Percentiles rank a stretch among this genome's conserved stretches.
Conservation (phyloP, 495 filamentous ascomycete species). For the Eremomyces bilateralis region DNA sequence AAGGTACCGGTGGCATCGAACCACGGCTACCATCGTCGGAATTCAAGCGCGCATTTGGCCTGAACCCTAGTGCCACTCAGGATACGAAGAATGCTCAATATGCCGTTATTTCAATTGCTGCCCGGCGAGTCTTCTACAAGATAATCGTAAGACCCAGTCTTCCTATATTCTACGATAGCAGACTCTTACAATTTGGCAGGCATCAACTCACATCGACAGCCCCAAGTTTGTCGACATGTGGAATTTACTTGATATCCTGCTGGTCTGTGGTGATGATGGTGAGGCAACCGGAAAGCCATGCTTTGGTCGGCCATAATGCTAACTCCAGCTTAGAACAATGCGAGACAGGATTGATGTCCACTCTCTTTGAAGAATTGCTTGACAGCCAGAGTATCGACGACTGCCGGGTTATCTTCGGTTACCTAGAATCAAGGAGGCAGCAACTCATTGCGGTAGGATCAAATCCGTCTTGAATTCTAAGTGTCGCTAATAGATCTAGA, state of each 20-base stretch:
- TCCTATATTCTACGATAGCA: not conserved
- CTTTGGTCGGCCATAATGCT: not conserved
- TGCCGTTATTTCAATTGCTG: constrained; percentile 57
- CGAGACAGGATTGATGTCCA: constrained; percentile 64
- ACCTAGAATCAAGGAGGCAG: constrained; percentile 77
- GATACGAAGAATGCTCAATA: constrained; percentile 26
- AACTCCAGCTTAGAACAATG: constrained; percentile 38
- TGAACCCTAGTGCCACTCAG: constrained; percentile 17
- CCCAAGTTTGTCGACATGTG: constrained; percentile 61
- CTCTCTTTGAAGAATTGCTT: constrained; percentile 82
- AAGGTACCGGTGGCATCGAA: constrained; percentile 46
- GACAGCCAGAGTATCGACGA: constrained; percentile 88
- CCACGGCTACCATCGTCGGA: constrained; percentile 48
- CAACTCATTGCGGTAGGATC: constrained; percentile 46
- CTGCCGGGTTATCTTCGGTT: constrained; percentile 79
- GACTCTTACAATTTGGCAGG: constrained; percentile 7
- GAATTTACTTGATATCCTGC: constrained; percentile 81
- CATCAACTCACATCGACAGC: constrained; percentile 32
- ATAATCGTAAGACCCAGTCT: constrained; percentile 34
- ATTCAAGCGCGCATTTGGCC: constrained; percentile 22
- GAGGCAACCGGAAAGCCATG: constrained; percentile 7
- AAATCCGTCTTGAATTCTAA: not conserved
- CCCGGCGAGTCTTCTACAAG: constrained; percentile 52
- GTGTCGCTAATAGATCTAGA: constrained; percentile 17
- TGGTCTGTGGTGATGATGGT: constrained; percentile 65